Evolutionary conservation across 345 rosid genomes (phyloP).

Genomic region (Hibiscus mutabilis): DNA sequence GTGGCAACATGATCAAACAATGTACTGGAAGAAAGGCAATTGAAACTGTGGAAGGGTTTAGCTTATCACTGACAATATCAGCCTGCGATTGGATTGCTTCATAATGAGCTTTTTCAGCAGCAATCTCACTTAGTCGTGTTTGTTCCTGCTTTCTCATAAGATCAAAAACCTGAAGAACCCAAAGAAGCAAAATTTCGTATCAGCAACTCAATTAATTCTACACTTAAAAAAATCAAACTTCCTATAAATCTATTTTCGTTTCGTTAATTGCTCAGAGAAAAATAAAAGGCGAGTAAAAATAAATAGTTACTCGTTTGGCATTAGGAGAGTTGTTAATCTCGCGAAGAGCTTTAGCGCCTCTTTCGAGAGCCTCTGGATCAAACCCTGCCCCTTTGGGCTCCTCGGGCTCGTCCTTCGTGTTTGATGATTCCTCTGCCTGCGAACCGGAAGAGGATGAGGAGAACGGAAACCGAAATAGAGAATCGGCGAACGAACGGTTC

Average conservation of each 20-base stretch:
- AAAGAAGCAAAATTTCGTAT: slow-evolving; percentile 9
- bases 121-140: slow-evolving; percentile 54
- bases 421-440: slow-evolving; percentile 26
- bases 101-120: slow-evolving; percentile 49
- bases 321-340: slow-evolving; percentile 74
- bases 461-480: slow-evolving; percentile 46
- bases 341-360: slow-evolving; percentile 88
- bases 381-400: slow-evolving; percentile 75
- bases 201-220: slow-evolving; percentile 4
- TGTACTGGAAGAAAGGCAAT: neutral
- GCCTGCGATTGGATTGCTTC: slow-evolving; percentile 56
- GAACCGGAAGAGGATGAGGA: slow-evolving; percentile 35
- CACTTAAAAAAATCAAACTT: neutral
- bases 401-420: slow-evolving; percentile 27
- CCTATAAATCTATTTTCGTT: neutral
- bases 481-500: slow-evolving; percentile 50
- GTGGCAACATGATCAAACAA: neutral
- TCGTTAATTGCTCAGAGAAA: neutral
- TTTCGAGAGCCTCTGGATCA: slow-evolving; percentile 84
- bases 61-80: slow-evolving; percentile 60
- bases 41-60: neutral
- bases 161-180: slow-evolving; percentile 58
- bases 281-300: neutral
- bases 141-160: slow-evolving; percentile 89
- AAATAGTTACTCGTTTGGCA: slow-evolving; percentile 48